phyloP scores from a whole-genome alignment of 192 early-diverging fungal genomes.

The Coemansia sp. region DNA sequence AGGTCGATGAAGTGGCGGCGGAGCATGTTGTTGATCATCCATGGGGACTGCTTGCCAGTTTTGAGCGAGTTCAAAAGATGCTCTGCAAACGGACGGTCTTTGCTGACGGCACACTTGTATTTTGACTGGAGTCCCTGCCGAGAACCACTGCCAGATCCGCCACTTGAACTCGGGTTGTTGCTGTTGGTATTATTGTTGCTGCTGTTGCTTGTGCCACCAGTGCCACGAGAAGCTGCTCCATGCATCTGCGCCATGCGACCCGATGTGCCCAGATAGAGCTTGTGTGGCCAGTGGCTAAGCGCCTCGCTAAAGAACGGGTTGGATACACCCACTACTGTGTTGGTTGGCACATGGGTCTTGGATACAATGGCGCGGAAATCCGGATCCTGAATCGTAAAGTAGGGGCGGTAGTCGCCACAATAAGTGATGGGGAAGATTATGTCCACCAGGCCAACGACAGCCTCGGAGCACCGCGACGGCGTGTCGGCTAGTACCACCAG shows the following conservation, averaged over 20 bases:
- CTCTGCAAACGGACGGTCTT: constrained; percentile 82
- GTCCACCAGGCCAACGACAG: constrained; percentile 81
- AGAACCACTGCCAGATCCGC: neutral
- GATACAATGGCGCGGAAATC: constrained; percentile 72
- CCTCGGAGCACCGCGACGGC: constrained; percentile 83
- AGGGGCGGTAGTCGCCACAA: constrained; percentile 95
- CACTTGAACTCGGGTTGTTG: neutral
- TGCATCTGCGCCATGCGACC: constrained; percentile 50
- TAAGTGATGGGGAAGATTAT: constrained; percentile 94
- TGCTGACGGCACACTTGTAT: constrained; percentile 76
- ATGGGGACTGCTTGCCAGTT: constrained; percentile 68
- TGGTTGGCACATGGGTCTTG: constrained; percentile 67
- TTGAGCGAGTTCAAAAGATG: constrained; percentile 71
- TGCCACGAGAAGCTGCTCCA: constrained; percentile 24
- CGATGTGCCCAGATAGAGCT: constrained; percentile 63
- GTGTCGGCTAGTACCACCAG: constrained; percentile 87
- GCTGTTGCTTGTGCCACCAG: constrained; percentile 4
- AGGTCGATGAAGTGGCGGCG: constrained; percentile 91
- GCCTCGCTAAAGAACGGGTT: constrained; percentile 93
- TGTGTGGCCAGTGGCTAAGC: constrained; percentile 90
- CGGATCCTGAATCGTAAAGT: constrained; percentile 95
- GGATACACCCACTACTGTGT: constrained; percentile 89
- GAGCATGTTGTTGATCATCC: constrained; percentile 88
- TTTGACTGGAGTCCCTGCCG: constrained; percentile 45
- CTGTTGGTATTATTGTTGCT: neutral